Base-by-base conservation (phyloP, 148 eudicot species). In the Gaultheria prostrata region DNA sequence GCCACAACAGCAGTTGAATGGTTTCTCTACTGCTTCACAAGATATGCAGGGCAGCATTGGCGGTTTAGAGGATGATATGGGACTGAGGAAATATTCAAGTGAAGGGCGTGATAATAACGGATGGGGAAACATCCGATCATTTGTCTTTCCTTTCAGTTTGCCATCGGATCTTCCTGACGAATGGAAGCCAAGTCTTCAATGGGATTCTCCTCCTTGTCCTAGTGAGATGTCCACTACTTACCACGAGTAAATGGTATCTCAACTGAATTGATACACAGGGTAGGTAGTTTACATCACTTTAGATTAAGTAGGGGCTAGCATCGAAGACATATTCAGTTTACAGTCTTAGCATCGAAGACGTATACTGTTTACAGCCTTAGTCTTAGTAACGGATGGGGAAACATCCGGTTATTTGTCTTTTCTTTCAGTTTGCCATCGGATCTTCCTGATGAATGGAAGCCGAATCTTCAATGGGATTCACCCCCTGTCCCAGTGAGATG, bases 121-220 rank as follows among this genome's bases (percentile, higher is more conserved):
- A 53, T 84, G 87, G 85, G 89, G 77, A 28, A 82, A 39, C 32
- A 26, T 28, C 30, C 80, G 65, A 77, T 84, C 88, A 10, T 30
- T 56, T 80, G 87, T 88, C 9, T 14, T 69, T 80, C 84, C 83
- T 30, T 77, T 69, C 61, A 83, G 12, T 76, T 83, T 86, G 80
- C 87, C 90, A 4, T 67, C 79, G 56, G 84, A 69, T 57, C 35
- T 88, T 86, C 82, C 15, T 11, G 90, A 88, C 57, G 83, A 84
- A 48, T 93, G 91, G 90, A 90, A 85, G 80, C 26, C 88, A 9
- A 77, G 59, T 35, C 82, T 83, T 80, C 30, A 79, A 67, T 89
- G 89, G 89, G 91, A 89, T 82, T 87, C 89, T 78, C 78, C 82
- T 8, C 86, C 90, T 85, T 87, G 89, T 83, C 89, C 43, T 77